Conservation (phyloP, 2,329 filamentous ascomycete genomes). For the Phialemonium atrogriseum region DNA sequence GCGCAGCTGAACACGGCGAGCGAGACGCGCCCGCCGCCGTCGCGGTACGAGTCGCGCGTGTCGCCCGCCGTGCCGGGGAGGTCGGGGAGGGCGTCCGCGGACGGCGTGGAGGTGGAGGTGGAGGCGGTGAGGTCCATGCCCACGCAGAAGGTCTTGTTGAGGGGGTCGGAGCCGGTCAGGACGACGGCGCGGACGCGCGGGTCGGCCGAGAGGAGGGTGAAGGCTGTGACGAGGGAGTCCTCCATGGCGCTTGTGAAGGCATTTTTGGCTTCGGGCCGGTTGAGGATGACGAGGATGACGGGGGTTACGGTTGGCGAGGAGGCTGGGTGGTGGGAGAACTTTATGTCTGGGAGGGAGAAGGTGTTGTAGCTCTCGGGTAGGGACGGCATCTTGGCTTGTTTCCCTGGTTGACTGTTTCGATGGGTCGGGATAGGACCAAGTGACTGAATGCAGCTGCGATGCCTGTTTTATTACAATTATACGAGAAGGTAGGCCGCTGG, state of each 20-base stretch:
- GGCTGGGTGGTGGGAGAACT: conserved; percentile 38
- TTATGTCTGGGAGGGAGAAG: conserved; percentile 33
- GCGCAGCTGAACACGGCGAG: conserved; percentile 48
- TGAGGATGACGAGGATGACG: conserved; percentile 54
- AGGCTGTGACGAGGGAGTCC: conserved; percentile 47
- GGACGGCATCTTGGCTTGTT: neutral
- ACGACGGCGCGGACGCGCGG: conserved; percentile 46
- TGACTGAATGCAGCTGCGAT: too few relatives aligned
- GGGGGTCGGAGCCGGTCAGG: conserved; percentile 40
- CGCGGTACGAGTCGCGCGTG: conserved; percentile 28
- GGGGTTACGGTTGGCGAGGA: conserved; percentile 47
- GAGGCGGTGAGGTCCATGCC: conserved; percentile 41
- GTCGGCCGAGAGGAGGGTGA: conserved; percentile 41
- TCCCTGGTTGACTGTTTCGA: neutral
- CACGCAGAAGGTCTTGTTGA: conserved; percentile 46
- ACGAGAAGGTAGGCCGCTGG: too few relatives aligned
- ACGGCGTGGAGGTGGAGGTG: conserved; percentile 15
- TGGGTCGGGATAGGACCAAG: too few relatives aligned
- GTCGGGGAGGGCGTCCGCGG: conserved; percentile 14
- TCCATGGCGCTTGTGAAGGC: conserved; percentile 61
- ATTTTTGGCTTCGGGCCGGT: conserved; percentile 59
- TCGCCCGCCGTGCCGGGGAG: conserved; percentile 14
- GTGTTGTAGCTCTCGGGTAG: conserved; percentile 26
- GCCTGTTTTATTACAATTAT: too few relatives aligned
- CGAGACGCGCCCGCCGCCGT: conserved; percentile 43